Evolutionary conservation across 2,329 filamentous ascomycete genomes (phyloP).

Genomic region (Aspergillus fischeri): DNA sequence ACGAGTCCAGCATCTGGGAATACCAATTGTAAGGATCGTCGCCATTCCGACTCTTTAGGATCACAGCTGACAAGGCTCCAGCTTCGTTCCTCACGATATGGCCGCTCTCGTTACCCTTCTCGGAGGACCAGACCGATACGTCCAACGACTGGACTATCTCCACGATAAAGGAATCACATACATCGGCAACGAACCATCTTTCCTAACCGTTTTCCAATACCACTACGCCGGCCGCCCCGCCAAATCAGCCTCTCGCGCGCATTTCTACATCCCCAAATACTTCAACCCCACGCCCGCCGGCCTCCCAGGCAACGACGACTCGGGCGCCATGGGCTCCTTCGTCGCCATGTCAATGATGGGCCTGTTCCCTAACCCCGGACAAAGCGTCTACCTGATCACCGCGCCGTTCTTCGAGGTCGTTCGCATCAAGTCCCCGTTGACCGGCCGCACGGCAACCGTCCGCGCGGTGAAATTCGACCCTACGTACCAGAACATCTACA

Average conservation of each 20-base stretch:
- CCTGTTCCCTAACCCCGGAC: conserved; percentile 63
- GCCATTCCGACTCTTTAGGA: conserved; percentile 50
- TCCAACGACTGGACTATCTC: conserved; percentile 58
- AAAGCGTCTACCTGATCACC: conserved; percentile 65
- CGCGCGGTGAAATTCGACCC: conserved; percentile 58
- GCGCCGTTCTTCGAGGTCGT: conserved; percentile 64
- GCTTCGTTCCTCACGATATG: conserved; percentile 53
- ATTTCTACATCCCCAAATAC: conserved; percentile 60
- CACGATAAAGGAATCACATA: conserved; percentile 62
- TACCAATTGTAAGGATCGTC: conserved; percentile 48
- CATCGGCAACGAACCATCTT: conserved; percentile 62
- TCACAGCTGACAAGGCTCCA: conserved; percentile 40
- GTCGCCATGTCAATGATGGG: conserved; percentile 65
- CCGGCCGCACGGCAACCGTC: conserved; percentile 57
- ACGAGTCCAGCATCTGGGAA: conserved; percentile 35
- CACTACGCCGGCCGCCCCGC: conserved; percentile 64
- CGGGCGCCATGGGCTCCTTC: conserved; percentile 66
- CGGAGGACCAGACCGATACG: conserved; percentile 55
- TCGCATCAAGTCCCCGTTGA: conserved; percentile 54
- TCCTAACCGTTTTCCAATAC: conserved; percentile 64
- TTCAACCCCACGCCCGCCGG: conserved; percentile 56
- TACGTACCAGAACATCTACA: conserved; percentile 54
- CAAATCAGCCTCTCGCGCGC: conserved; percentile 47
- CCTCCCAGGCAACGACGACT: conserved; percentile 66
- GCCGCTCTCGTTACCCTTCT: conserved; percentile 53